Base-by-base conservation (phyloP, 805 yeast genomes). In the Kurtzmaniella cleridarum region DNA sequence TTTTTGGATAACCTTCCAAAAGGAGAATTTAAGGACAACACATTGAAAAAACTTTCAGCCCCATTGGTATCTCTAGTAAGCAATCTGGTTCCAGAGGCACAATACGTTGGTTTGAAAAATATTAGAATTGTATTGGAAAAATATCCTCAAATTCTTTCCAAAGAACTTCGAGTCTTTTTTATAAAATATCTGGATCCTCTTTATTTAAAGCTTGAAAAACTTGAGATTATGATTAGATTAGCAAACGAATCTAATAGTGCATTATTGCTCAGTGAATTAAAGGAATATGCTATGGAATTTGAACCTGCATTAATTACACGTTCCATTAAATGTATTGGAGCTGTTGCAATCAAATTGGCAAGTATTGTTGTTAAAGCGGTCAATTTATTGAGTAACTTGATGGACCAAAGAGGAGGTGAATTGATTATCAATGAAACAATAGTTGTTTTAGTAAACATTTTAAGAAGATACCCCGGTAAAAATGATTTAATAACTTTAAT, bases 101-200 rank as follows among this genome's bases (percentile, higher is more conserved):
- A 93, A 62, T 91, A 84, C 53, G 96, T 91, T 34, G 93, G 96
- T 1, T 69, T 91, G 52, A 84, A 89, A 57, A 93, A 93, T 60
- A 89, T 93, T 44, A 75, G 96, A 58, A 83, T 91, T 50, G 80
- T 91, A 34, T 71, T 91, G 46, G 96, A 90, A 55, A 85, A 85
- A 59, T 88, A 86, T 59, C 98, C 98, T 4, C 73, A 71, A 35
- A 70, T 91, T 16, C 69, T 91, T 42, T 70, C 83, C 13, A 79
- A 79, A 46, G 96, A 91, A 56, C 66, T 89, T 51, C 76, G 95
- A 48, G 93, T 90, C 6, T 93, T 93, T 53, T 91, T 86, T 69
- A 80, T 91, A 55, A 89, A 89, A 60, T 89, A 77, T 66, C 84
- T 81, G 57, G 85, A 90, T 70, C 86, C 96, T 43, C 60, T 85